These are phyloP conservation scores for Cladosporium cucumerinum DNA, from an alignment of 2,329 filamentous ascomycete species.

Conservation along the genomic window DNA sequence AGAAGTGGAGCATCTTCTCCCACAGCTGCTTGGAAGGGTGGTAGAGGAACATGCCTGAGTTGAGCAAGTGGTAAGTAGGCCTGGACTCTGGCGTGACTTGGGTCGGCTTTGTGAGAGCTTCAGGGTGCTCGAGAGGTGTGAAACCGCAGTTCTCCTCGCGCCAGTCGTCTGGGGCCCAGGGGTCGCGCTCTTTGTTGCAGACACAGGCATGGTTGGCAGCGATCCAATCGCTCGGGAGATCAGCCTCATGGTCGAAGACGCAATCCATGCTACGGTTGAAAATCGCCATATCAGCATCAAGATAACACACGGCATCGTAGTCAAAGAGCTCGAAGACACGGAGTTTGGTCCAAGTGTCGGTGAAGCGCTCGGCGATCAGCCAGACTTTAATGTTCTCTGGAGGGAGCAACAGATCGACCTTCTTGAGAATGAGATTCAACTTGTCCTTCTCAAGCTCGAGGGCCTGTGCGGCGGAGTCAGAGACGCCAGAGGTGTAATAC, in stretches of 20 bases:
- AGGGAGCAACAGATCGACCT: conserved; percentile 43
- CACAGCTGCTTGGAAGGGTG: conserved; percentile 41
- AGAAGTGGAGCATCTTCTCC: conserved; percentile 40
- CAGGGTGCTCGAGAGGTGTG: conserved; percentile 40
- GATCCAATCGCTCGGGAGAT: conserved; percentile 43
- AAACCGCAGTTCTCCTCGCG: conserved; percentile 48
- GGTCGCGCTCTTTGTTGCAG: conserved; percentile 51
- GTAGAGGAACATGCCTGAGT: conserved; percentile 53
- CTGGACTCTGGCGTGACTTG: conserved; percentile 32
- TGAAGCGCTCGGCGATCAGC: conserved; percentile 50
- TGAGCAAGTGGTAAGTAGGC: conserved; percentile 47
- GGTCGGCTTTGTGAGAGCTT: conserved; percentile 35
- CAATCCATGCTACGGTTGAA: conserved; percentile 42
- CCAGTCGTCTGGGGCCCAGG: conserved; percentile 52
- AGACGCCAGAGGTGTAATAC: conserved; percentile 46
- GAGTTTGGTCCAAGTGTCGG: conserved; percentile 55
- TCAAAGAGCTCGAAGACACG: conserved; percentile 48
- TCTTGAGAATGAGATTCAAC: conserved; percentile 40
- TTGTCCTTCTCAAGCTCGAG: conserved; percentile 42
- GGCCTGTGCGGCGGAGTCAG: conserved; percentile 38
- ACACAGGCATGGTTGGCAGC: conserved; percentile 52
- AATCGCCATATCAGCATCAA: conserved; percentile 54
- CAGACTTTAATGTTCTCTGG: conserved; percentile 36
- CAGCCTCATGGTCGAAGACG: conserved; percentile 39
- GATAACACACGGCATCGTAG: conserved; percentile 46